These are phyloP conservation scores for Cryptosporidium viatorum DNA, from an alignment of 169 alveolate species.

Conservation along the genomic window DNA sequence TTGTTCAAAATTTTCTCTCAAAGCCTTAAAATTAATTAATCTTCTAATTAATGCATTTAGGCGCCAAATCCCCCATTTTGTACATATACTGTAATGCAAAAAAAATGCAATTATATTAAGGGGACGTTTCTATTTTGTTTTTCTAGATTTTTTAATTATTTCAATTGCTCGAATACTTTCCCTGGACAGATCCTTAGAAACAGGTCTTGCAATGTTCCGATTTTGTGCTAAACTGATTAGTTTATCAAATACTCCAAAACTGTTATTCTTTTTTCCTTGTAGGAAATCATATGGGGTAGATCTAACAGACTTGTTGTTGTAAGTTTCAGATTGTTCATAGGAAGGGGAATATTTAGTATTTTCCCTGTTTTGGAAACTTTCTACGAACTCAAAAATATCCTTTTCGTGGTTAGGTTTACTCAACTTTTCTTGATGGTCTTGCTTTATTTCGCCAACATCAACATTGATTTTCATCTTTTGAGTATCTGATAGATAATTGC, in stretches of 20 bases:
- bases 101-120: background rate
- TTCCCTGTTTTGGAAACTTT: background rate
- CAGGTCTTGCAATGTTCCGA: background rate
- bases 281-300: background rate
- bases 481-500: background rate
- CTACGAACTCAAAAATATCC: background rate
- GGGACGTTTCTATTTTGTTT: background rate
- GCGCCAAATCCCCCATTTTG: background rate
- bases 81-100: background rate
- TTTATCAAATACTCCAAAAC: slow-evolving; percentile 67
- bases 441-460: background rate
- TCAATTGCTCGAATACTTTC: slow-evolving; percentile 65
- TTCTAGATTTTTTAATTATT: slow-evolving; percentile 45
- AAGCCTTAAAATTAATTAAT: background rate
- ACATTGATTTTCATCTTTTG: background rate
- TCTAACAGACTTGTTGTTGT: background rate
- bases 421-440: background rate
- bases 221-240: slow-evolving; percentile 31
- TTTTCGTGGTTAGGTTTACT: background rate
- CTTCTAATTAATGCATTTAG: background rate
- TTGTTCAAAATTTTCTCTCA: background rate
- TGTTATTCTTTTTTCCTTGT: background rate
- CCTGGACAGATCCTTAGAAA: slow-evolving; percentile 3
- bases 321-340: background rate
- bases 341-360: background rate